Percentiles rank a stretch among this genome's conserved stretches.
phyloP scores from a whole-genome alignment of 2,329 filamentous ascomycete species.

The Helminthosporium solani region DNA sequence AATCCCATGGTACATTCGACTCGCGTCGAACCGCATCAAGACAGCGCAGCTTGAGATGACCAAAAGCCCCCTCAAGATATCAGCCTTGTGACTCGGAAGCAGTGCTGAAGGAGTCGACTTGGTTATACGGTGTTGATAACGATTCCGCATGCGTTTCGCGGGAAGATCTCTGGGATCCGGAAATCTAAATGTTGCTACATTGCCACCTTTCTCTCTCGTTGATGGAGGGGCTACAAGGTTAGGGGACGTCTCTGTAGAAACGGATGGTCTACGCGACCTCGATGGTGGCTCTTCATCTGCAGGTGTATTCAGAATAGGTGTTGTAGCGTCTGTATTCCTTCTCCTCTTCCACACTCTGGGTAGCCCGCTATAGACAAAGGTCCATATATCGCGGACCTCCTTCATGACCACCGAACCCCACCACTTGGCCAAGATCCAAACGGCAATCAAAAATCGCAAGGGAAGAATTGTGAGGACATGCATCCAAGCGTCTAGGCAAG shows the following conservation, averaged over 20 bases:
- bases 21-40: slow-evolving; percentile 89
- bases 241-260: slow-evolving; percentile 13
- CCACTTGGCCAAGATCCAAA: slow-evolving; percentile 74
- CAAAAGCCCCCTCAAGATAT: slow-evolving; percentile 85
- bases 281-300: slow-evolving; percentile 30
- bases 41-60: slow-evolving; percentile 83
- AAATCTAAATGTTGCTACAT: slow-evolving; percentile 25
- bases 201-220: slow-evolving; percentile 24
- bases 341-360: slow-evolving; percentile 73
- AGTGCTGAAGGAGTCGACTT: slow-evolving; percentile 84
- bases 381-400: slow-evolving; percentile 69
- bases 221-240: slow-evolving; percentile 17
- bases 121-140: slow-evolving; percentile 65
- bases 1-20: slow-evolving; percentile 97
- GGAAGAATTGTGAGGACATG: slow-evolving; percentile 96
- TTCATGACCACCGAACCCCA: slow-evolving; percentile 71
- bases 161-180: slow-evolving; percentile 30
- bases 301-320: slow-evolving; percentile 24
- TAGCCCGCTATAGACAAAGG: slow-evolving; percentile 76
- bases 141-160: slow-evolving; percentile 31
- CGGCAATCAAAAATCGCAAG: slow-evolving; percentile 78
- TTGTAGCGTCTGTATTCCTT: slow-evolving; percentile 44
- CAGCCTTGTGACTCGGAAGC: slow-evolving; percentile 88
- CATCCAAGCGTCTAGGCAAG: slow-evolving; percentile 93
- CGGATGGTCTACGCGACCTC: slow-evolving; percentile 29